Evolutionary conservation across 148 eudicot genomes (phyloP).

Genomic region (Camellia sinensis): DNA sequence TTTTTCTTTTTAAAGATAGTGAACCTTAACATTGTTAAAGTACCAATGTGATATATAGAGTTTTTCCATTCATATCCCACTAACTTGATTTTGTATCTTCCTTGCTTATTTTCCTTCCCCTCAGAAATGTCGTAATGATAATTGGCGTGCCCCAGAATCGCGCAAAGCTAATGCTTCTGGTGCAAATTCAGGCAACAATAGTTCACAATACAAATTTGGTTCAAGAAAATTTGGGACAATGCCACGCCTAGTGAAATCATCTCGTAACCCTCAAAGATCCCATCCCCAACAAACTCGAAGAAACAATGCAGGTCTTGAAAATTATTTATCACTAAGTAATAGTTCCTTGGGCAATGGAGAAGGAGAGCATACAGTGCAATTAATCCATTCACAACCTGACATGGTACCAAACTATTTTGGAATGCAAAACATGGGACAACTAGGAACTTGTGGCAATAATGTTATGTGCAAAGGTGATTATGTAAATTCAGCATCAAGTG

Average conservation of each 20-base stretch:
- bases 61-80: neutral
- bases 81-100: neutral
- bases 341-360: neutral
- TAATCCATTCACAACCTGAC: neutral
- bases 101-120: neutral
- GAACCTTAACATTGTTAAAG: no score
- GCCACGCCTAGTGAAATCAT: slow-evolving; percentile 7
- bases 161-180: neutral
- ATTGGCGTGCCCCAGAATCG: slow-evolving; percentile 13
- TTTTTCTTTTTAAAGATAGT: neutral
- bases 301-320: neutral
- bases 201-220: neutral
- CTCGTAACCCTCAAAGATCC: neutral
- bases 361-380: neutral
- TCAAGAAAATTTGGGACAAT: slow-evolving; percentile 14
- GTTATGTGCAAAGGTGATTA: neutral
- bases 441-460: neutral
- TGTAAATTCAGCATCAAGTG: neutral
- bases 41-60: neutral
- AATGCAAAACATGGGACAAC: neutral
- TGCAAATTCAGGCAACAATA: neutral
- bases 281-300: neutral
- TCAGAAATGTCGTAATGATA: slow-evolving; percentile 20
- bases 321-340: neutral
- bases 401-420: neutral